Conservation (phyloP, 768 basidiomycete genomes). For the Strobilomyces dryophilus region DNA sequence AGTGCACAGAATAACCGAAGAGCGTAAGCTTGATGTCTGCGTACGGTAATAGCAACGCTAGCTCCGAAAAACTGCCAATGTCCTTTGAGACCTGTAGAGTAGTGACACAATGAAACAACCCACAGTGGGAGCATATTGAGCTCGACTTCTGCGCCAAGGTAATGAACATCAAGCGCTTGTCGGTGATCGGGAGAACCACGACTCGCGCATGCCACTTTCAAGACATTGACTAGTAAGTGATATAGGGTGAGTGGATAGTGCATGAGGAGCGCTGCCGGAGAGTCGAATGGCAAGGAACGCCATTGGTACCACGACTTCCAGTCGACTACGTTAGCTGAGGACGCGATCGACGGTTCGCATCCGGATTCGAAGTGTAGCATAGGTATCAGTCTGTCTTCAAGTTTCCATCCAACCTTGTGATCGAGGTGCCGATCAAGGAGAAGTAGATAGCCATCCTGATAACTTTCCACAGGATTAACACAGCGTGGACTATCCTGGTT, state of each 20-base stretch:
- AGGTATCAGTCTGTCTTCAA: slow-evolving; percentile 34
- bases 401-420: slow-evolving; percentile 34
- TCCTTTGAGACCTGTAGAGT: neutral
- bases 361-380: slow-evolving; percentile 27
- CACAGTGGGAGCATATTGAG: slow-evolving; percentile 39
- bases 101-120: slow-evolving; percentile 9
- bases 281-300: slow-evolving; percentile 40
- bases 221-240: slow-evolving; percentile 32
- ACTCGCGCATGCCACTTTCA: slow-evolving; percentile 28
- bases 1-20: slow-evolving; percentile 34
- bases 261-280: slow-evolving; percentile 42
- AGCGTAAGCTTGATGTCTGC: slow-evolving; percentile 42
- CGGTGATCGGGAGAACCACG: slow-evolving; percentile 18
- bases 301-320: slow-evolving; percentile 46
- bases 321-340: slow-evolving; percentile 29
- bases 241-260: slow-evolving; percentile 42
- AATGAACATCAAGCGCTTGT: slow-evolving; percentile 32
- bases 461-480: slow-evolving; percentile 16
- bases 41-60: slow-evolving; percentile 42
- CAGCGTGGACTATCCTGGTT: neutral
- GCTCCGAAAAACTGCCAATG: slow-evolving; percentile 38
- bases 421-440: slow-evolving; percentile 30
- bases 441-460: slow-evolving; percentile 33
- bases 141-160: slow-evolving; percentile 39
- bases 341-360: slow-evolving; percentile 24